phyloP scores from a whole-genome alignment of 495 filamentous ascomycete species.

The Oleoguttula mirabilis region DNA sequence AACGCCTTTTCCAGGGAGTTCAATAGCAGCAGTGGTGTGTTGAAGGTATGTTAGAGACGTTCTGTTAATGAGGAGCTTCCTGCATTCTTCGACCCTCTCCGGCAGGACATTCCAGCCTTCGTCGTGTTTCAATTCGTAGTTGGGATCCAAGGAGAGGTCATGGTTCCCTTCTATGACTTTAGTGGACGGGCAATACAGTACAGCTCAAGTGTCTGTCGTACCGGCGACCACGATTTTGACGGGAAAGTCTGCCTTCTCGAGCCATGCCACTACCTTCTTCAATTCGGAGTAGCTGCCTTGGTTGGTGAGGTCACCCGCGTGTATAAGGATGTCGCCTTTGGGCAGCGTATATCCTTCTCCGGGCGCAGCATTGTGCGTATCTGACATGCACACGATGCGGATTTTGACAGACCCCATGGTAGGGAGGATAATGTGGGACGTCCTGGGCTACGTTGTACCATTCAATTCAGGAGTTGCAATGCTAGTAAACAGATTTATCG shows the following conservation, averaged over 20 bases:
- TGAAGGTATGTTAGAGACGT: constrained; percentile 52
- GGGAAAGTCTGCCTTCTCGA: constrained; percentile 43
- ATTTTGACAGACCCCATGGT: too few species aligned
- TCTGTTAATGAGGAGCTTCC: constrained; percentile 42
- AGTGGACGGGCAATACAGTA: neutral
- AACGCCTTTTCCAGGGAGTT: constrained; percentile 41
- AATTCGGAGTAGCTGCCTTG: constrained; percentile 43
- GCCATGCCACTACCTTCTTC: constrained; percentile 43
- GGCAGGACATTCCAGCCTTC: constrained; percentile 19
- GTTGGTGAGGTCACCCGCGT: constrained; percentile 50
- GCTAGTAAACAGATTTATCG: too few species aligned
- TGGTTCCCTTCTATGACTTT: constrained; percentile 52
- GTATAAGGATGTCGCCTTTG: constrained; percentile 48
- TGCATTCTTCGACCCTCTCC: constrained; percentile 45
- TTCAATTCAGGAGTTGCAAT: too few species aligned
- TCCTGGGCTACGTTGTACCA: too few species aligned
- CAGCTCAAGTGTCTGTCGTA: constrained; percentile 21
- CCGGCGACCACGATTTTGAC: constrained; percentile 48
- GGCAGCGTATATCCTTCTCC: constrained; percentile 41
- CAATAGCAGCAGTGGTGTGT: constrained; percentile 48
- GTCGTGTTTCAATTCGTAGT: constrained; percentile 37
- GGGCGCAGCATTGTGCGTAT: constrained; percentile 48
- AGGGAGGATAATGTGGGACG: too few species aligned
- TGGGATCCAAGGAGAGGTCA: constrained; percentile 57
- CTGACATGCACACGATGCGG: constrained; percentile 49